A percentile compares a stretch with the other conserved stretches of the same genome.
Conservation (phyloP, 805 yeast species). For the Crinitomyces ghanaensis region DNA sequence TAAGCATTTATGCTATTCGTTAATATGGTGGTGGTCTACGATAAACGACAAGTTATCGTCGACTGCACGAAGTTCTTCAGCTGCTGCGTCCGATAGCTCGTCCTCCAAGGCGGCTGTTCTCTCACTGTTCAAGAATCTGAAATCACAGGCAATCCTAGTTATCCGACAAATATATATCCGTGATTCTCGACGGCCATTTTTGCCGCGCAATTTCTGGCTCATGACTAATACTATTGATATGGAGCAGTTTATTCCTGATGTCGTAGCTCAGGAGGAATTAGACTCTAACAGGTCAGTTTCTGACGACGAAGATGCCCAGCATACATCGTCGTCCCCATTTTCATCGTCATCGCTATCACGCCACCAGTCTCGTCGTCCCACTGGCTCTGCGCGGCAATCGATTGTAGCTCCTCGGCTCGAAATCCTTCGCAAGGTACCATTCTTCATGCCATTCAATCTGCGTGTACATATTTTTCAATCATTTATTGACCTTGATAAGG, state of each 20-base stretch:
- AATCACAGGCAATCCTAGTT: conserved; percentile 36
- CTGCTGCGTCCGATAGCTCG: neutral
- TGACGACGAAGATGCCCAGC: conserved; percentile 18
- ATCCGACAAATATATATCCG: conserved; percentile 55
- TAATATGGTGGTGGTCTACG: conserved; percentile 31
- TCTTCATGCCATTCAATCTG: conserved; percentile 62
- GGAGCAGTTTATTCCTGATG: conserved; percentile 28
- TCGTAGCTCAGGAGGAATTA: conserved; percentile 35
- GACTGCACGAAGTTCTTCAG: neutral
- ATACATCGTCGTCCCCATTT: conserved; percentile 4
- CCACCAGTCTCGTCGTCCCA: neutral
- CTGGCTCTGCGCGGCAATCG: neutral
- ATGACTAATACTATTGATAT: conserved; percentile 26
- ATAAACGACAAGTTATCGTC: conserved; percentile 5
- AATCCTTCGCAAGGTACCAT: conserved; percentile 57
- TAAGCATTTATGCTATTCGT: conserved; percentile 37
- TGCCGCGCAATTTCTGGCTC: conserved; percentile 46
- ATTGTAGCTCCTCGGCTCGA: conserved; percentile 27
- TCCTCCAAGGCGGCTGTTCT: neutral
- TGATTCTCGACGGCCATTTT: conserved; percentile 47
- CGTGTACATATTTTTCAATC: conserved; percentile 65
- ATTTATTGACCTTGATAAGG: conserved; percentile 42
- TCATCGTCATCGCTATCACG: too few species aligned
- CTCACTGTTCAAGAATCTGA: conserved; percentile 13
- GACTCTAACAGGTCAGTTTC: too few species aligned